Percentiles rank a stretch among this genome's conserved stretches.
Conservation (phyloP, 805 yeast species). For the Blastobotrys mokoenaii region DNA sequence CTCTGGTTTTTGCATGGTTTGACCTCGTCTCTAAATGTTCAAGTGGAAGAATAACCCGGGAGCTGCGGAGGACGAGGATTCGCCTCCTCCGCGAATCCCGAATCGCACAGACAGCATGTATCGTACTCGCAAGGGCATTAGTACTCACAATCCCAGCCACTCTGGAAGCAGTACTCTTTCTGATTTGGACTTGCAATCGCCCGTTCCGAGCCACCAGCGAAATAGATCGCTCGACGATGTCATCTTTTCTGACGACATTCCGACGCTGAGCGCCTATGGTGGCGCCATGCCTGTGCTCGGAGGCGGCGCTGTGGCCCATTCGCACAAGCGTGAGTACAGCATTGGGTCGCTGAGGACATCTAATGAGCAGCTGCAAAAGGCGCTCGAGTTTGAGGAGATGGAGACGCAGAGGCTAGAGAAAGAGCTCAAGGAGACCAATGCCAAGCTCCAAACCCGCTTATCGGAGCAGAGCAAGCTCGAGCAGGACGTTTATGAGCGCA, state of each 20-base stretch:
- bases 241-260: background rate
- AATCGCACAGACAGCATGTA: too few relatives aligned
- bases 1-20: too few relatives aligned
- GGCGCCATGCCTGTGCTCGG: background rate
- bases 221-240: constrained; percentile 1
- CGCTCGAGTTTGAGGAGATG: constrained; percentile 16
- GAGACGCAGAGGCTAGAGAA: constrained; percentile 14
- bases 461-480: constrained; percentile 20
- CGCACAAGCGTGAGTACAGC: background rate
- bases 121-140: too few relatives aligned
- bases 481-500: constrained; percentile 20
- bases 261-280: background rate
- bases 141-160: too few relatives aligned
- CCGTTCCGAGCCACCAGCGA: constrained; percentile 1
- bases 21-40: too few relatives aligned
- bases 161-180: background rate
- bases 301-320: background rate
- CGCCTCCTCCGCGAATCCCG: too few relatives aligned
- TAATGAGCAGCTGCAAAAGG: constrained; percentile 12
- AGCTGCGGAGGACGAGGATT: too few relatives aligned
- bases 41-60: too few relatives aligned
- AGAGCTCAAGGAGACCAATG: constrained; percentile 8
- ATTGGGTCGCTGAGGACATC: background rate
- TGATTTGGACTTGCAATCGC: background rate
- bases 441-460: constrained; percentile 11